Conservation (phyloP, 2,329 filamentous ascomycete species). For the Balansia obtecta region DNA sequence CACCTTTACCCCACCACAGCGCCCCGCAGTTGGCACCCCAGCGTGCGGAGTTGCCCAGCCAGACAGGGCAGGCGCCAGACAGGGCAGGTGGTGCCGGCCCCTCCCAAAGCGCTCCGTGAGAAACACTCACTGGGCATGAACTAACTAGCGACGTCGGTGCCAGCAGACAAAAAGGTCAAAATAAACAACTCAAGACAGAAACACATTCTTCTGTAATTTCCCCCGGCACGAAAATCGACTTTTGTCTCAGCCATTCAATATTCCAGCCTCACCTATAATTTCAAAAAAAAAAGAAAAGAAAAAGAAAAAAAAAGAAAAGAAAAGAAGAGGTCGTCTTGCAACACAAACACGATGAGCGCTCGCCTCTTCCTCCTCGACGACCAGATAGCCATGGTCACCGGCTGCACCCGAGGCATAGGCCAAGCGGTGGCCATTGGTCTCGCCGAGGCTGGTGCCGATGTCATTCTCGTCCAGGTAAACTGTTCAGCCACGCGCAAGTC, state of each 20-base stretch:
- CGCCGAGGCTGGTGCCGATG: constrained; percentile 45
- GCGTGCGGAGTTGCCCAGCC: too few species aligned
- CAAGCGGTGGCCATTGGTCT: constrained; percentile 44
- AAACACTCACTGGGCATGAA: too few species aligned
- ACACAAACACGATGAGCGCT: constrained; percentile 6
- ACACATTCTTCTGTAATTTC: too few species aligned
- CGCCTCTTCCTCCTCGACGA: constrained; percentile 40
- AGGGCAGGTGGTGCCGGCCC: too few species aligned
- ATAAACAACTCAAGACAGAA: too few species aligned
- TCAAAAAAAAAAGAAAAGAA: neutral
- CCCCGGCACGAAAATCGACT: too few species aligned
- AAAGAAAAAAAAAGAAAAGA: rapidly evolving
- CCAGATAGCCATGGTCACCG: constrained; percentile 45
- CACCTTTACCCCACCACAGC: too few species aligned
- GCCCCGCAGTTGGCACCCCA: too few species aligned
- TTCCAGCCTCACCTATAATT: neutral
- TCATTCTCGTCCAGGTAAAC: constrained; percentile 42
- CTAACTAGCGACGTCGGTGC: too few species aligned
- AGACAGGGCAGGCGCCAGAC: too few species aligned
- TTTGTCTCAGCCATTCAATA: neutral
- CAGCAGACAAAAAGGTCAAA: too few species aligned
- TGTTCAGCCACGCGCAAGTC: neutral
- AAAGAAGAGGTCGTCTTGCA: neutral
- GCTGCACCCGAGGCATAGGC: constrained; percentile 45
- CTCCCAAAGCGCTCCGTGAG: too few species aligned